Evolutionary conservation across 768 basidiomycete species (phyloP).

Genomic region (Lentinula detonsa): DNA sequence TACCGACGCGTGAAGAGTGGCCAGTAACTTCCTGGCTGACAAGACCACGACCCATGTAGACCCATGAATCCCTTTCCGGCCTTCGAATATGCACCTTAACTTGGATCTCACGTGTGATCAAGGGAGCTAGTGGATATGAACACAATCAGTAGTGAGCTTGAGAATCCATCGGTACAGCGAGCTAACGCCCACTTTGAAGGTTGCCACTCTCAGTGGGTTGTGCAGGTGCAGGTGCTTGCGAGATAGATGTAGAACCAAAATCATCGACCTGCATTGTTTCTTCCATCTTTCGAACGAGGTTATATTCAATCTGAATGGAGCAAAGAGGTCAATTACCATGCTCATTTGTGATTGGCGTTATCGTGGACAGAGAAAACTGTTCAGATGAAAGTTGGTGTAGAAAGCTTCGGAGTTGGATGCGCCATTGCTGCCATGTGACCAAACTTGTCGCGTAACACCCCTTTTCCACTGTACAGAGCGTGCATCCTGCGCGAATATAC

Average conservation of each 20-base stretch:
- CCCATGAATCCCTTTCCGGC: constrained; percentile 76
- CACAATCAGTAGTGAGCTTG: constrained; percentile 2
- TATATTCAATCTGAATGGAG: background rate
- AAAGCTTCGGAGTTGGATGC: background rate
- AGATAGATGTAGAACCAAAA: constrained; percentile 15
- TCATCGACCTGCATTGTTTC: constrained; percentile 43
- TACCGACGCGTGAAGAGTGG: constrained; percentile 78
- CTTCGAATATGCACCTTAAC: constrained; percentile 82
- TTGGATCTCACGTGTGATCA: constrained; percentile 53
- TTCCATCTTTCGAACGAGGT: constrained; percentile 22
- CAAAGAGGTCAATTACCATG: background rate
- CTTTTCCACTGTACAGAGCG: background rate
- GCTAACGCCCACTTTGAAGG: constrained; percentile 9
- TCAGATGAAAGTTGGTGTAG: background rate
- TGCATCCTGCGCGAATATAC: background rate
- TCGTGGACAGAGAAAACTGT: background rate
- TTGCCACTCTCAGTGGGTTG: constrained; percentile 13
- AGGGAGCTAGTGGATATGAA: constrained; percentile 12
- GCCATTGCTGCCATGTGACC: background rate
- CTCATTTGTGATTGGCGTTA: background rate
- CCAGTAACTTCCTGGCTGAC: constrained; percentile 72
- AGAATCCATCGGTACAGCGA: background rate
- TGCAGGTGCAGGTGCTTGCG: constrained; percentile 8
- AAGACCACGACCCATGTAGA: constrained; percentile 72
- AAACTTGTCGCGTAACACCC: background rate